phyloP scores from a whole-genome alignment of 75 land plant species.

The Cryptomeria japonica region DNA sequence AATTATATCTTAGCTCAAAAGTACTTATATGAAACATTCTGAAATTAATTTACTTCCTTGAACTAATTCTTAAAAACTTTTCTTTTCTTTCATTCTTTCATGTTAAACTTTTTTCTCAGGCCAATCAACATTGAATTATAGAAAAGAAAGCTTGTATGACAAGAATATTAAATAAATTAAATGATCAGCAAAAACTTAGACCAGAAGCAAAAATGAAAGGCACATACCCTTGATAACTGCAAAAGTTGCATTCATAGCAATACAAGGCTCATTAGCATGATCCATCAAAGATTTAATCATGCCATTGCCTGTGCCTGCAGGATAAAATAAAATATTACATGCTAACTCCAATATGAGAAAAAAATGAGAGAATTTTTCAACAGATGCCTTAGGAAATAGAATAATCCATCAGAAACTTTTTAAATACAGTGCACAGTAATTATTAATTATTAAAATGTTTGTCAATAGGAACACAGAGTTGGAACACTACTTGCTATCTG shows the following conservation, averaged over 20 bases:
- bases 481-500: not conserved
- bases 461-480: not conserved
- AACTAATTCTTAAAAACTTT: not conserved
- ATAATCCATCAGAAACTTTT: slow-evolving; percentile 4
- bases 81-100: not conserved
- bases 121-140: not conserved
- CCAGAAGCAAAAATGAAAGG: not conserved
- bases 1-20: not conserved
- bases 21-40: not conserved
- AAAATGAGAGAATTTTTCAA: not conserved
- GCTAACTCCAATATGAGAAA: not conserved
- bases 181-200: not conserved
- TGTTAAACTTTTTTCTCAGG: not conserved
- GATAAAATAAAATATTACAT: not conserved
- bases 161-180: not conserved
- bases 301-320: slow-evolving; percentile 92
- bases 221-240: slow-evolving; percentile 76
- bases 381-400: not conserved
- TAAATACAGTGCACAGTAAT: not conserved
- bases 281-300: slow-evolving; percentile 91
- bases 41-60: not conserved
- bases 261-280: slow-evolving; percentile 64
- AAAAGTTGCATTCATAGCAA: slow-evolving; percentile 66
- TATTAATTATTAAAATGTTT: not conserved
- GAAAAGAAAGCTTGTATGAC: not conserved